Evolutionary conservation across 495 filamentous ascomycete species (phyloP), one percentile per base, ranked within the genome.

Genomic region (Tuber microsphaerosporum): DNA sequence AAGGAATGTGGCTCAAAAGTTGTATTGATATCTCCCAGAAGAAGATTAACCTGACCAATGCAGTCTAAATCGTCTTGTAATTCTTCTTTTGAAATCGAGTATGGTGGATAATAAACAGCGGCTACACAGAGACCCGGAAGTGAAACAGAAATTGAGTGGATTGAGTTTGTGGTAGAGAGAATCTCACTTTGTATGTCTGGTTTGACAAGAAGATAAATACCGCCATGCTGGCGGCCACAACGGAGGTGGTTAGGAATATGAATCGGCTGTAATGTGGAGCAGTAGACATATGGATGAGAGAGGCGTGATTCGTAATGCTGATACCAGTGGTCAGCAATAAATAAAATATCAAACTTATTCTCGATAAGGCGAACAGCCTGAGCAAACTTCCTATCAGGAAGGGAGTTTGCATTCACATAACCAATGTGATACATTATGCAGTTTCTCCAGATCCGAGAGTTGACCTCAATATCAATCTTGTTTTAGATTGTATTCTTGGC

Each of bases 361-460:
- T 51, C 7, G 20, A 51, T 20, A n/a, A 51, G 46, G 46, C 46
- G 0, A 19, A 56, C 12, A 2, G 48, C 48, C 48, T n/a, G 48
- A 0, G 48, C 48, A 56, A 56, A 56, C 48, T 56, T 56, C 48
- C 22, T 1, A 56, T 56, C 48, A 0, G 22, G 22, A 0, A 56
- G 22, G 22, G 48, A 56, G 48, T 56, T 56, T 56, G 48, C 22
- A 26, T 56, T 56, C 0, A 56, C 2, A 9, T n/a, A 56, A 12
- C 48, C 48, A n/a, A 56, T 56, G 1, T 3, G 22, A 56, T 56
- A 56, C 48, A 56, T 51, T 51, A 51, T 9, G n/a, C n/a, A n/a
- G n/a, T n/a, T n/a, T n/a, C 0, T 0, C 7, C 2, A n/a, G 0
- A 0, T 1, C 8, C 8, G 22, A 1, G 48, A 10, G 48, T 51